Evolutionary conservation across 805 yeast genomes (phyloP), one percentile per base, ranked within the genome.

Genomic region (Yarrowia phangngaensis): DNA sequence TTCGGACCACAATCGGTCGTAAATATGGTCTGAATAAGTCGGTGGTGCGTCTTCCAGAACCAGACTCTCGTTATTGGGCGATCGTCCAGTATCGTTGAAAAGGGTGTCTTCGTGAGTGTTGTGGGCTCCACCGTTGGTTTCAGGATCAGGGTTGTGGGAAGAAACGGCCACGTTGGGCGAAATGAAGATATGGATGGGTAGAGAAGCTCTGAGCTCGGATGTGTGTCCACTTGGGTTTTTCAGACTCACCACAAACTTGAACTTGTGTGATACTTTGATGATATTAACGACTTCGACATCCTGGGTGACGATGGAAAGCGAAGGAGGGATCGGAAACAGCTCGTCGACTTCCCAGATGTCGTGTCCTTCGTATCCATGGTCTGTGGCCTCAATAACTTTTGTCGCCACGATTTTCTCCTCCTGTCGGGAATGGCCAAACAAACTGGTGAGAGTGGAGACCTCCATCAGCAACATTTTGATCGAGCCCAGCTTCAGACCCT

Each of bases 211-310:
- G 43, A 90, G 70, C 63, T 89, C 97, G 0, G 96, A 86, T 3
- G 82, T 80, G 61, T 90, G 97, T 3, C 95, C 95, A 63, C 88
- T 97, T 0, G 94, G 83, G 61, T 92, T 90, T 30, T 78, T 65
- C 54, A 92, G 71, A 1, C 86, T 82, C 51, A 92, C 78, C 8
- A 77, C 79, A 61, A 89, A 85, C 59, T 86, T 83, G 51, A 92
- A 66, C 66, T 88, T 89, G 67, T 92, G 98, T 50, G 95, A 77
- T 11, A 92, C 88, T 63, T 86, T 86, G 52, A 87, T 73, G 60
- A 79, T 76, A 20, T 73, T 73, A 23, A 73, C 67, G 28, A 92
- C 70, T 52, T 79, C 83, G 60, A 90, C 84, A 65, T 92, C 97
- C 65, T 89, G 98, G 2, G 95, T 82, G 56, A 89, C 76, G 56